Percentiles rank a stretch among this genome's conserved stretches.
Evolutionary conservation across 495 filamentous ascomycete species (phyloP).

Genomic region (Daldinia childiae): DNA sequence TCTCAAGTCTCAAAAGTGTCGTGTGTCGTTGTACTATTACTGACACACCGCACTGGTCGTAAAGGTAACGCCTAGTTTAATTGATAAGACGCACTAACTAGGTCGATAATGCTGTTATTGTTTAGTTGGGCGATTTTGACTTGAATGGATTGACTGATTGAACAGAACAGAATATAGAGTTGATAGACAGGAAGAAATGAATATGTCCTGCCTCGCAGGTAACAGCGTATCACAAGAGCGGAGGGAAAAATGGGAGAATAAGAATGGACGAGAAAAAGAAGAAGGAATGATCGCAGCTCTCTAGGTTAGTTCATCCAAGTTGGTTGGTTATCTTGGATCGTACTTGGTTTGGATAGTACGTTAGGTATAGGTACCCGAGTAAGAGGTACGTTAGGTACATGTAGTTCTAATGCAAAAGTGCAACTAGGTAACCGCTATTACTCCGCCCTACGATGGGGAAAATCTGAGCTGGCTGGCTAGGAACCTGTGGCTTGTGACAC

Average conservation of each 20-base stretch:
- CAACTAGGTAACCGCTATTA: conserved; percentile 6
- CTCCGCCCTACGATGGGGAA: conserved; percentile 21
- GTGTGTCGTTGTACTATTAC: conserved; percentile 36
- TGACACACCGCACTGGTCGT: background rate
- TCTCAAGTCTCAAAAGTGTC: conserved; percentile 32
- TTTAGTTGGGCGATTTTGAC: conserved; percentile 10
- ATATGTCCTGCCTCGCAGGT: conserved; percentile 39
- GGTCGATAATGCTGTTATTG: conserved; percentile 15
- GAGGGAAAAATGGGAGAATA: conserved; percentile 26
- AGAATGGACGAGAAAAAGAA: conserved; percentile 25
- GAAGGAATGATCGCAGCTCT: conserved; percentile 23
- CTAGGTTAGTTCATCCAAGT: conserved; percentile 15
- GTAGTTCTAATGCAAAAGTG: background rate
- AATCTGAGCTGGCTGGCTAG: conserved; percentile 7
- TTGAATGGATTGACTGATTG: conserved; percentile 18
- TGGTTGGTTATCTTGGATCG: conserved; percentile 2
- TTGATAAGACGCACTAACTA: background rate
- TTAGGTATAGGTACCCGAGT: background rate
- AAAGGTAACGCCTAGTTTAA: background rate
- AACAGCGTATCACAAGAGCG: conserved; percentile 25
- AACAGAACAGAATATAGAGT: conserved; percentile 1
- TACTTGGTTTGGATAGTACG: too few species aligned
- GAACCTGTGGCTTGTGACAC: conserved; percentile 20
- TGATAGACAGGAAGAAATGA: conserved; percentile 17
- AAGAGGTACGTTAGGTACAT: background rate